Conservation (phyloP, 257 asterid species). For the Scutellaria galericulata region DNA sequence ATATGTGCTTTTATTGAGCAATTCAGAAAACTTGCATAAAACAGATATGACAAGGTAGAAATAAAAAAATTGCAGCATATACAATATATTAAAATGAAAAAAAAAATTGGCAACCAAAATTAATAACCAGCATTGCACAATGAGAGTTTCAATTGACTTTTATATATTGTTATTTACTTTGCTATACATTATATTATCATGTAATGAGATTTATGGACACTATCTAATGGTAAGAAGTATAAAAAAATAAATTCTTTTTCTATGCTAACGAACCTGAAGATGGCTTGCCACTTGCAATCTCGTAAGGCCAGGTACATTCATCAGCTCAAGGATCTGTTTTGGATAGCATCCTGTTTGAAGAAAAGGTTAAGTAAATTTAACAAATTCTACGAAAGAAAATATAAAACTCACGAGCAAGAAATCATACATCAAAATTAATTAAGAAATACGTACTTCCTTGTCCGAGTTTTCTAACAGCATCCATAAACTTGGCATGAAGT, state of each 20-base stretch:
- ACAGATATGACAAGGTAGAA: no score
- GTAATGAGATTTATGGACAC: no score
- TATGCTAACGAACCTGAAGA: constrained; percentile 34
- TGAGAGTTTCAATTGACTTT: no score
- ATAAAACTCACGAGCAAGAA: not conserved
- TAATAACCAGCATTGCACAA: not conserved
- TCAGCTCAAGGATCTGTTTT: constrained; percentile 39
- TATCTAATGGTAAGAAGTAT: no score
- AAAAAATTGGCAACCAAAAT: not conserved
- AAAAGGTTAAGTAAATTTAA: not conserved
- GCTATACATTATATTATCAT: no score
- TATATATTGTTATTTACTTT: no score
- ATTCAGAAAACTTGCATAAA: no score
- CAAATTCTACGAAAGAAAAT: not conserved
- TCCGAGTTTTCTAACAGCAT: constrained; percentile 37
- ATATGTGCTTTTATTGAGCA: no score
- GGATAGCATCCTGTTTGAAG: constrained; percentile 41
- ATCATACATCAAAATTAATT: not conserved
- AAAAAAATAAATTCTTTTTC: no score
- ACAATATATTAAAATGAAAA: not conserved
- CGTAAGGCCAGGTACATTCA: constrained; percentile 48
- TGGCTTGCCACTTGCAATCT: constrained; percentile 55
- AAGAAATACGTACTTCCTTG: constrained; percentile 39
- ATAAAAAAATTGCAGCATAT: no score
- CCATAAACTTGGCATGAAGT: constrained; percentile 41